Base-by-base conservation (phyloP, 2,329 filamentous ascomycete species). In the Cladosporium sp. region DNA sequence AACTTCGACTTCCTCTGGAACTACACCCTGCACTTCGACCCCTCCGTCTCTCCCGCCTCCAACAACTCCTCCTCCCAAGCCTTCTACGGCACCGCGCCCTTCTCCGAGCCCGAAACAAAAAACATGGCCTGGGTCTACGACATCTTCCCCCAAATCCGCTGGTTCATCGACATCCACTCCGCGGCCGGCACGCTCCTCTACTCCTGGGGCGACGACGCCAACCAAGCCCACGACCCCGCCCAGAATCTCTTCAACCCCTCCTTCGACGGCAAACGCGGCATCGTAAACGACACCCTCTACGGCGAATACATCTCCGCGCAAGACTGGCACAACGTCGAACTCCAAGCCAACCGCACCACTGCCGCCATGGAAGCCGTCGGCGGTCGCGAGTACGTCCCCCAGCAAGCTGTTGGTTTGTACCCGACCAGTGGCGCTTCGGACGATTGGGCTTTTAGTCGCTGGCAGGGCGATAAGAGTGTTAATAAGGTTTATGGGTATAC, bases 1-100 rank as follows among this genome's bases (percentile, higher is more conserved):
- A 80, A 80, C 67, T 79, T 79, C 56, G 76, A 80, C 61, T 77
- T 78, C 62, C 61, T 79, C 7, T 82, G 78, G 75, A 72, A 82
- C 64, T 77, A 73, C 57, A 65, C 59, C 27, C 63, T 69, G 41
- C 79, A 77, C 61, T 75, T 73, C 25, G 62, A 68, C 25, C 58
- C 66, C 7, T 59, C 60, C 16, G 66, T 69, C 2, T 29, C 62
- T 2, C 65, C 65, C n/a, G 71, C 73, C 18, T 76, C 73, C 5
- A 67, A 63, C 7, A 65, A 60, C 20, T 76, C 78, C 0, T 60
- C 57, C 19, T 72, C 69, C 4, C 71, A 78, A 57, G 69, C 71
- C 13, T 82, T 73, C 62, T 73, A 76, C 55, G 79, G 79, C 35
- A 72, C 71, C 1, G 66, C 62, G 9, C 68, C 78, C 2, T 72